phyloP scores from a whole-genome alignment of 306 rosid species.

The Fagus sylvatica region DNA sequence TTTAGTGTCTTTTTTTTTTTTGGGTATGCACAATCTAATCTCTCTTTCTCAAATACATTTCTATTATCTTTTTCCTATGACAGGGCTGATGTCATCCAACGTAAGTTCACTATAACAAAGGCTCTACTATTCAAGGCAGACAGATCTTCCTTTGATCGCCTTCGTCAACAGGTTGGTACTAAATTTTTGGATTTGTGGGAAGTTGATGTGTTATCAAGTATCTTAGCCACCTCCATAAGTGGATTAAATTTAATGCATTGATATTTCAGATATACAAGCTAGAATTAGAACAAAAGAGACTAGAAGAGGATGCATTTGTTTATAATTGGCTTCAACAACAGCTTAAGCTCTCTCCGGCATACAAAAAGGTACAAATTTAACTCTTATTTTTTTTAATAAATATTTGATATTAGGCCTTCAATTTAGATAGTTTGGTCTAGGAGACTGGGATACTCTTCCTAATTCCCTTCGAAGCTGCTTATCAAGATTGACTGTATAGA shows the following conservation, averaged over 20 bases:
- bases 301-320: conserved; percentile 89
- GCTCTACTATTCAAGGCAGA: conserved; percentile 85
- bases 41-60: not conserved
- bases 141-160: conserved; percentile 79
- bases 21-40: not conserved
- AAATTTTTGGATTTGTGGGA: conserved; percentile 8
- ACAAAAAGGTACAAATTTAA: conserved; percentile 62
- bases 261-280: conserved; percentile 77
- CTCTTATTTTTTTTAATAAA: not conserved
- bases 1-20: not conserved
- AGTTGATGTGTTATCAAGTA: conserved; percentile 9
- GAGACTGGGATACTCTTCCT: not conserved
- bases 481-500: not conserved
- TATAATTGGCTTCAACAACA: conserved; percentile 91
- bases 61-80: conserved; percentile 11
- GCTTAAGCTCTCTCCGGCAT: conserved; percentile 90
- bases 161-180: conserved; percentile 73
- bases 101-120: conserved; percentile 75
- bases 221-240: conserved; percentile 9
- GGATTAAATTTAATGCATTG: conserved; percentile 15
- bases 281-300: conserved; percentile 75
- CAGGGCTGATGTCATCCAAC: conserved; percentile 80
- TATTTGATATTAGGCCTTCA: conserved; percentile 4
- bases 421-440: not conserved
- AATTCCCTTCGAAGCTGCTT: not conserved